A percentile compares a stretch with the other conserved stretches of the same genome.
These are phyloP conservation scores for Fagus sylvatica DNA, from an alignment of 306 rosid species.

Conservation along the genomic window DNA sequence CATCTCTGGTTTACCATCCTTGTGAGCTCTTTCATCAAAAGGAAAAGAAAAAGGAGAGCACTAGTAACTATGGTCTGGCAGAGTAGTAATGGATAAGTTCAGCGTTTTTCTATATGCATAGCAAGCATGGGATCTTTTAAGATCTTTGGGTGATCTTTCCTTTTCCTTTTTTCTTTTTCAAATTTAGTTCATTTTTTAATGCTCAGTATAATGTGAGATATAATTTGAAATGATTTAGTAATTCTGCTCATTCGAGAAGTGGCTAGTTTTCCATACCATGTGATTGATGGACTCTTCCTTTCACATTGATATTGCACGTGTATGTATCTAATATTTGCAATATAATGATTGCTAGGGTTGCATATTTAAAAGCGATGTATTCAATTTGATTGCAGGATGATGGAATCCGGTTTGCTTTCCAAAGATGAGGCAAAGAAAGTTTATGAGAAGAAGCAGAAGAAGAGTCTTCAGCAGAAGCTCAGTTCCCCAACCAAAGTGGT, in stretches of 20 bases:
- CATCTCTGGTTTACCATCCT: not conserved
- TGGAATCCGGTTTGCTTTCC: constrained; percentile 87
- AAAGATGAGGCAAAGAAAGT: constrained; percentile 62
- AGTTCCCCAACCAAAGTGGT: constrained; percentile 50
- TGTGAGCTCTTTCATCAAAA: not conserved
- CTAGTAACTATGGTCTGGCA: not conserved
- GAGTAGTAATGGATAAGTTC: not conserved
- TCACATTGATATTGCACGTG: not conserved
- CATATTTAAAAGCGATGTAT: not conserved
- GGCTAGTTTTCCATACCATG: not conserved
- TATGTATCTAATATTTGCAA: not conserved
- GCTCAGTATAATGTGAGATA: not conserved
- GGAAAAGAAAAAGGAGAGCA: not conserved
- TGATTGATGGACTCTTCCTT: not conserved
- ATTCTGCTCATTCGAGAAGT: not conserved
- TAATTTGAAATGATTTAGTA: not conserved
- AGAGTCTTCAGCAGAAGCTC: constrained; percentile 40
- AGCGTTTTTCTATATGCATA: not conserved
- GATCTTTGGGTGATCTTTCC: not conserved
- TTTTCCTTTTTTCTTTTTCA: not conserved
- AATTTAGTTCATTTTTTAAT: not conserved
- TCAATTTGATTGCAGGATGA: constrained; percentile 65
- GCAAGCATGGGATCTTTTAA: not conserved
- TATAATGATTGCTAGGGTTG: not conserved
- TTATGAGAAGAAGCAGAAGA: constrained; percentile 65